A percentile compares a stretch with the other conserved stretches of the same genome.
These are phyloP conservation scores for Nepenthes alata DNA, from an alignment of 179 eudicot species.

Conservation along the genomic window DNA sequence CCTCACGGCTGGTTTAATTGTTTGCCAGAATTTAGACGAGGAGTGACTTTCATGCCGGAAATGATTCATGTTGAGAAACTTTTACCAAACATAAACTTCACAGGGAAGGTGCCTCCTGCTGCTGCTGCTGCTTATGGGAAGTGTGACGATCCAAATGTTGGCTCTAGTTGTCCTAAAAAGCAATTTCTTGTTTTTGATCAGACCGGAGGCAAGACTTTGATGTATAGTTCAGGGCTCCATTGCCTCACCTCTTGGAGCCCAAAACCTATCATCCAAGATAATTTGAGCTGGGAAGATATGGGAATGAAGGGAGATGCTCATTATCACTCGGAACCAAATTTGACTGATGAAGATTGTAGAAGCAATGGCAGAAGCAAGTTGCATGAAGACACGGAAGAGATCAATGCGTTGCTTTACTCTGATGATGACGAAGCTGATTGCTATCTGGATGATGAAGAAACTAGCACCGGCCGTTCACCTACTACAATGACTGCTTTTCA, in stretches of 20 bases:
- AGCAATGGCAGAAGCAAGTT: constrained; percentile 36
- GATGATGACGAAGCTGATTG: constrained; percentile 30
- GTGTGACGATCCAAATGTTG: neutral
- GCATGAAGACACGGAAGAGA: constrained; percentile 83
- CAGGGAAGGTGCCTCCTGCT: neutral
- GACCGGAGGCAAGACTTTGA: constrained; percentile 60
- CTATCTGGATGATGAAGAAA: constrained; percentile 26
- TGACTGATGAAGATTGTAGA: constrained; percentile 10
- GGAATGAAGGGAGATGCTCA: constrained; percentile 9
- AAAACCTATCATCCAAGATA: constrained; percentile 9
- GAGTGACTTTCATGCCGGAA: constrained; percentile 19
- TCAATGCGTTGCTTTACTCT: constrained; percentile 84
- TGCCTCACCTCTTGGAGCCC: constrained; percentile 22
- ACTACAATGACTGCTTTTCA: constrained; percentile 38
- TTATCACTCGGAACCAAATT: constrained; percentile 18
- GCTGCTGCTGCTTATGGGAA: neutral
- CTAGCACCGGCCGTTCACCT: constrained; percentile 93
- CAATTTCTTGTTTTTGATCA: constrained; percentile 87
- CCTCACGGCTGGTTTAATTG: constrained; percentile 41
- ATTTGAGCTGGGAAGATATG: constrained; percentile 9
- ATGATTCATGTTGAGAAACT: constrained; percentile 8
- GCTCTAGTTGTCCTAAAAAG: constrained; percentile 24
- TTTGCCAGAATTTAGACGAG: constrained; percentile 40
- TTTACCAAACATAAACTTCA: neutral
- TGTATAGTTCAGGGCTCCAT: constrained; percentile 42